A percentile compares a stretch with the other conserved stretches of the same genome.
phyloP scores from a whole-genome alignment of 768 basidiomycete species.

The Agaricus sinodeliciosus region DNA sequence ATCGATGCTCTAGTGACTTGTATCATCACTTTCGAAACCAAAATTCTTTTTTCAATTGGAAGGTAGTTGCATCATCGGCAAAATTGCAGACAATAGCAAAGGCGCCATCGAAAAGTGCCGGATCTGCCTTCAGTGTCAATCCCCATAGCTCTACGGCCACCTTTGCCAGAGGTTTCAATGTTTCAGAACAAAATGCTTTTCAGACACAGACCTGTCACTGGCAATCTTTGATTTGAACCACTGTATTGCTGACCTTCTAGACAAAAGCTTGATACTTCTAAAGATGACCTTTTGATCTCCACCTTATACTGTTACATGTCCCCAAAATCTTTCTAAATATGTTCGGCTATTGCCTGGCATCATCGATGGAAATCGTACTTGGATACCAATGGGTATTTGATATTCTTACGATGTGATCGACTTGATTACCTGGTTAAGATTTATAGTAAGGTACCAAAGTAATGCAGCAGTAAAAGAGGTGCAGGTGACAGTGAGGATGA shows the following conservation, averaged over 20 bases:
- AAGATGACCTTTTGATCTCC: constrained; percentile 27
- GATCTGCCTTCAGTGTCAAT: constrained; percentile 16
- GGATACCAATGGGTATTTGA: constrained; percentile 72
- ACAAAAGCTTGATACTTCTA: constrained; percentile 5
- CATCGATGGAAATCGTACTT: constrained; percentile 58
- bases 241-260: constrained; percentile 68
- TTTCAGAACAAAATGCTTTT: constrained; percentile 27
- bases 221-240: constrained; percentile 57
- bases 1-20: constrained; percentile 50
- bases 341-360: constrained; percentile 61
- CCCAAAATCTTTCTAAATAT: constrained; percentile 50
- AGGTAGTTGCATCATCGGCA: constrained; percentile 14
- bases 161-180: constrained; percentile 40
- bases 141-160: constrained; percentile 36
- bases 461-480: no score
- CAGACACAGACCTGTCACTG: constrained; percentile 46
- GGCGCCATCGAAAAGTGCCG: not conserved
- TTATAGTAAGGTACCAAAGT: no score
- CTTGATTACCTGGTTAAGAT: constrained; percentile 36
- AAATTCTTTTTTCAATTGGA: constrained; percentile 65
- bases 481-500: no score
- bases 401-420: not conserved
- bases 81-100: not conserved
- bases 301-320: constrained; percentile 68
- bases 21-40: constrained; percentile 37